Percentiles rank a stretch among this genome's conserved stretches.
phyloP scores from a whole-genome alignment of 192 early-diverging fungal species.

The Coemansia sp. region DNA sequence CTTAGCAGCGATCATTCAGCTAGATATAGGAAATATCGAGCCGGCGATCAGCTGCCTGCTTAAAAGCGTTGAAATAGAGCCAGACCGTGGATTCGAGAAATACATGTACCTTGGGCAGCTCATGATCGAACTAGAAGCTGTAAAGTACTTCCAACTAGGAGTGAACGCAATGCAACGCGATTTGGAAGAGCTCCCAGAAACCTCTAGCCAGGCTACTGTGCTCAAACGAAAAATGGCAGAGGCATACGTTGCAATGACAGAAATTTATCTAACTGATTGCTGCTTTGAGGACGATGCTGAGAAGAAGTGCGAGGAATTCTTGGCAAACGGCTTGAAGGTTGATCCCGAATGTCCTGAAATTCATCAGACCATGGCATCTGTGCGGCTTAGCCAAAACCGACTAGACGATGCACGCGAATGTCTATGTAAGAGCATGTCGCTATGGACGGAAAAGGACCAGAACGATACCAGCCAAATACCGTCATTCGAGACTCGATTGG shows the following conservation, averaged over 20 bases:
- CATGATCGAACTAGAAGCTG: slow-evolving; percentile 64
- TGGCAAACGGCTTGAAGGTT: slow-evolving; percentile 64
- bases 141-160: slow-evolving; percentile 70
- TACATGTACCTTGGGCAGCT: slow-evolving; percentile 90
- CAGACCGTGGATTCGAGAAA: slow-evolving; percentile 68
- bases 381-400: slow-evolving; percentile 81
- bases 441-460: slow-evolving; percentile 69
- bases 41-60: slow-evolving; percentile 62
- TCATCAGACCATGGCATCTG: slow-evolving; percentile 85
- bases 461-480: slow-evolving; percentile 58
- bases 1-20: slow-evolving; percentile 69
- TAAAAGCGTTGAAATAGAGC: slow-evolving; percentile 61
- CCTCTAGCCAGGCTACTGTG: slow-evolving; percentile 37
- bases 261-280: slow-evolving; percentile 97
- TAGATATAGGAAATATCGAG: slow-evolving; percentile 71
- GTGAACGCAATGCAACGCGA: slow-evolving; percentile 66
- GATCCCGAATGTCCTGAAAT: slow-evolving; percentile 80
- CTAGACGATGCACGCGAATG: slow-evolving; percentile 74
- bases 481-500: slow-evolving; percentile 80
- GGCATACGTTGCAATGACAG: slow-evolving; percentile 91
- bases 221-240: slow-evolving; percentile 71
- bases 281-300: slow-evolving; percentile 94
- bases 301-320: slow-evolving; percentile 72
- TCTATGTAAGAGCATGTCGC: slow-evolving; percentile 63
- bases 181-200: slow-evolving; percentile 29